A percentile compares a stretch with the other conserved stretches of the same genome.
These are phyloP conservation scores for Gyromitra esculenta DNA, from an alignment of 2,329 filamentous ascomycete genomes.

Conservation along the genomic window DNA sequence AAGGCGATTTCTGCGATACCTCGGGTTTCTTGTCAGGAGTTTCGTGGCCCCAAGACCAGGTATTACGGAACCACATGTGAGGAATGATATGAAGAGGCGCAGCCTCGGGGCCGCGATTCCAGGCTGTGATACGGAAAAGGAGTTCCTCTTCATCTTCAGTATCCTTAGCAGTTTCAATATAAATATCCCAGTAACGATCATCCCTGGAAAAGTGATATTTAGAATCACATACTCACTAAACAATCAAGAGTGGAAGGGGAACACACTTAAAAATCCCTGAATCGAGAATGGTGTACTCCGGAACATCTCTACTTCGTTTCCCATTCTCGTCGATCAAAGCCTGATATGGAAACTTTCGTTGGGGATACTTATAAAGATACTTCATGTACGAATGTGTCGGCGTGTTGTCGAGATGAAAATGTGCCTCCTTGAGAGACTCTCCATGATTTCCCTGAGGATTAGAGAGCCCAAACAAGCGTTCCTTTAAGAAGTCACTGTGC, in stretches of 20 bases:
- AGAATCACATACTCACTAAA: conserved; percentile 25
- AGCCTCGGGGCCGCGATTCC: conserved; percentile 90
- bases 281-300: conserved; percentile 91
- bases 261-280: conserved; percentile 78
- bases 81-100: conserved; percentile 93
- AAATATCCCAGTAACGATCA: conserved; percentile 94
- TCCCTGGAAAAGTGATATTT: conserved; percentile 63
- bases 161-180: conserved; percentile 96
- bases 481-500: conserved; percentile 85
- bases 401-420: conserved; percentile 96
- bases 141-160: conserved; percentile 90
- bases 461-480: conserved; percentile 91
- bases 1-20: conserved; percentile 73
- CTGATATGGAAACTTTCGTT: conserved; percentile 89
- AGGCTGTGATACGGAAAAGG: conserved; percentile 92
- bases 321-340: conserved; percentile 86
- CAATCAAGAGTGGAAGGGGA: background rate
- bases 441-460: conserved; percentile 98
- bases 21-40: conserved; percentile 78
- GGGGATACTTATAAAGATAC: conserved; percentile 96
- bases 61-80: conserved; percentile 97
- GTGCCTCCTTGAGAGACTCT: conserved; percentile 94
- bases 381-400: conserved; percentile 98
- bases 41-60: conserved; percentile 93
- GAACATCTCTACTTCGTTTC: conserved; percentile 76